phyloP scores from a whole-genome alignment of 352 stramenopile genomes.

The Hyaloperonospora brassicae region DNA sequence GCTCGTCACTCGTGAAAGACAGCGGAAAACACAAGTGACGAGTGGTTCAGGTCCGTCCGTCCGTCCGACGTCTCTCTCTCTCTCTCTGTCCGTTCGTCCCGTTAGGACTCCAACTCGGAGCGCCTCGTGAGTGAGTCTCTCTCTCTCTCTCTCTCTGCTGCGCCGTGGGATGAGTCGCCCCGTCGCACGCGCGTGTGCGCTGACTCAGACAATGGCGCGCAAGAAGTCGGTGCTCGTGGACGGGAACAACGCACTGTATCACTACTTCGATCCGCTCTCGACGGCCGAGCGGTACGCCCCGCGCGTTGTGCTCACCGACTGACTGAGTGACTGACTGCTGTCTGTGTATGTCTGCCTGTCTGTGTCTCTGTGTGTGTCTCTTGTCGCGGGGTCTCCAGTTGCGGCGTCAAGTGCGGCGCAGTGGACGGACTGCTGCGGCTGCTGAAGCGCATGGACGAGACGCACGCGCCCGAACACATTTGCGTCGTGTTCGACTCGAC shows the following conservation, averaged over 20 bases:
- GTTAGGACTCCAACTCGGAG: too few relatives aligned
- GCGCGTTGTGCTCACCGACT: not conserved
- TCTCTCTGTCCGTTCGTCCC: too few relatives aligned
- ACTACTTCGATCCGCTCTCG: slow-evolving; percentile 45
- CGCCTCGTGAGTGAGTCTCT: too few relatives aligned
- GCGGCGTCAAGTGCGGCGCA: slow-evolving; percentile 33
- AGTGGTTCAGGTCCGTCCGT: too few relatives aligned
- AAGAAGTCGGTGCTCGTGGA: slow-evolving; percentile 52
- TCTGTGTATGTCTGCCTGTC: too few relatives aligned
- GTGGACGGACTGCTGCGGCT: slow-evolving; percentile 38
- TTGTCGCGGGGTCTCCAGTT: slow-evolving; percentile 8
- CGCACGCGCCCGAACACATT: slow-evolving; percentile 39
- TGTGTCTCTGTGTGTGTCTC: not conserved
- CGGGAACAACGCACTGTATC: slow-evolving; percentile 57
- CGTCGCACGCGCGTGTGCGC: too few relatives aligned
- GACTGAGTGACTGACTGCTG: too few relatives aligned
- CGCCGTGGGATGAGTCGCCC: too few relatives aligned
- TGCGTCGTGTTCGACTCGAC: slow-evolving; percentile 57
- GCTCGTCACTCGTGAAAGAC: not conserved
- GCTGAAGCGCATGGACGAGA: slow-evolving; percentile 41
- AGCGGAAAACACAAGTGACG: too few relatives aligned
- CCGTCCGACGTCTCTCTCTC: too few relatives aligned
- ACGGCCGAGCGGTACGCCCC: slow-evolving; percentile 27
- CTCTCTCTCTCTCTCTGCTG: too few relatives aligned
- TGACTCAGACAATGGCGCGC: not conserved